Percentiles rank a stretch among this genome's conserved stretches.
These are phyloP conservation scores for Silene noctiflora DNA, from an alignment of 179 eudicot genomes.

Conservation along the genomic window DNA sequence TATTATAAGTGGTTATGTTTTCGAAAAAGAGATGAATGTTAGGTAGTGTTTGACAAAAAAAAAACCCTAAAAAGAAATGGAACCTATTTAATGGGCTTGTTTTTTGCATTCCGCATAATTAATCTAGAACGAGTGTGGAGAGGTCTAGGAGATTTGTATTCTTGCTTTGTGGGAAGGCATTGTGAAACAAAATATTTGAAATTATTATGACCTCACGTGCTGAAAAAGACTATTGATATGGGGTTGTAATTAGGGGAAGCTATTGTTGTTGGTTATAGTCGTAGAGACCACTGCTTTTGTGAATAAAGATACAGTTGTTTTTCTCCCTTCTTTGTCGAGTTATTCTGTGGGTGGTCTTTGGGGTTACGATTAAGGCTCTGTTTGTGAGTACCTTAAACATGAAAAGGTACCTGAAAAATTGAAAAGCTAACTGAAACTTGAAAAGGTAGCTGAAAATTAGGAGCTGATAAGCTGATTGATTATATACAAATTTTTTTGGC, in stretches of 20 bases:
- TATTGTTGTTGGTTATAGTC: neutral
- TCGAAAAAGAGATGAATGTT: too few relatives aligned
- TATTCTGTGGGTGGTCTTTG: neutral
- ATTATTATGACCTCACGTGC: neutral
- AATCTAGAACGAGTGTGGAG: neutral
- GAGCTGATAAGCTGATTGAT: too few relatives aligned
- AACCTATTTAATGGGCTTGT: neutral
- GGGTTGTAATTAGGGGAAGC: neutral
- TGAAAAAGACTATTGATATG: neutral
- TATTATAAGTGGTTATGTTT: too few relatives aligned
- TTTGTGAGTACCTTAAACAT: too few relatives aligned
- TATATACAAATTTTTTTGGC: too few relatives aligned
- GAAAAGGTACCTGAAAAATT: too few relatives aligned
- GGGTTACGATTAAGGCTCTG: neutral
- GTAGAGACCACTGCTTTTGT: constrained; percentile 2
- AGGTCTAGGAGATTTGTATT: constrained; percentile 2
- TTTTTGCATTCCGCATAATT: neutral
- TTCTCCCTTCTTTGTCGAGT: neutral
- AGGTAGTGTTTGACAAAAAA: too few relatives aligned
- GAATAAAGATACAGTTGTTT: neutral
- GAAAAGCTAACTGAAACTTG: too few relatives aligned
- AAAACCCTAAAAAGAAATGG: neutral
- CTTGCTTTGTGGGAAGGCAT: neutral
- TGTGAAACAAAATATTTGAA: neutral
- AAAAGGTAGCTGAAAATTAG: too few relatives aligned